Evolutionary conservation across 345 rosid genomes (phyloP).

Genomic region (Toxicodendron radicans): DNA sequence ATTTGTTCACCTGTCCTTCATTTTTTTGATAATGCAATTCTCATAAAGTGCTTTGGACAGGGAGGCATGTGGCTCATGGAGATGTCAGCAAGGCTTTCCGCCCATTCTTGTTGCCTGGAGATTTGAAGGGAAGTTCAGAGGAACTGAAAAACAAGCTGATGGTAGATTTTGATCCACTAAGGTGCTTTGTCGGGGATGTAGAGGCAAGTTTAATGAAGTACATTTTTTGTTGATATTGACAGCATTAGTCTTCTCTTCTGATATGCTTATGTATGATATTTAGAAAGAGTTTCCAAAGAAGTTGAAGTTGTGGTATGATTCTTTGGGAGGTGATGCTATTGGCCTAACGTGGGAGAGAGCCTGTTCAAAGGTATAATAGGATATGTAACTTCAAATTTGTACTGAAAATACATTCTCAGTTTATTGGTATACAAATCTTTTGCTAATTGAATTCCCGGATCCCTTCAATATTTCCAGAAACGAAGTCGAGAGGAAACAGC

Average conservation of each 20-base stretch:
- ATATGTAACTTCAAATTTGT: neutral
- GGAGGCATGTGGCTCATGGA: slow-evolving; percentile 69
- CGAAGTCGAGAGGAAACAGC: slow-evolving; percentile 52
- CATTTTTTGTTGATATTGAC: neutral
- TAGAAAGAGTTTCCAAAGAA: slow-evolving; percentile 58
- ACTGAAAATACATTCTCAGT: neutral
- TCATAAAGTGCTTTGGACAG: slow-evolving; percentile 33
- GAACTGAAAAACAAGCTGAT: slow-evolving; percentile 57
- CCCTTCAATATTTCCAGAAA: slow-evolving; percentile 45
- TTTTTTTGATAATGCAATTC: neutral
- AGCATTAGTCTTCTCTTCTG: slow-evolving; percentile 13
- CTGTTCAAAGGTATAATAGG: slow-evolving; percentile 55
- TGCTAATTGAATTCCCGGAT: neutral
- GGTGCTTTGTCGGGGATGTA: slow-evolving; percentile 59
- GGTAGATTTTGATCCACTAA: slow-evolving; percentile 78
- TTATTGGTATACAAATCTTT: neutral
- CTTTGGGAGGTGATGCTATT: slow-evolving; percentile 78
- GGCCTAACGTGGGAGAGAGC: slow-evolving; percentile 78
- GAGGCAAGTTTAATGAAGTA: slow-evolving; percentile 49
- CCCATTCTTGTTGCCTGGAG: slow-evolving; percentile 55
- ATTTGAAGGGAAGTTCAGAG: slow-evolving; percentile 53
- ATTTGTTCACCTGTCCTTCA: neutral
- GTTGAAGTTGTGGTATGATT: slow-evolving; percentile 83
- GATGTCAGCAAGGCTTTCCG: slow-evolving; percentile 59
- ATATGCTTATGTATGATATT: slow-evolving; percentile 16